Conservation (phyloP, 2,329 filamentous ascomycete genomes). For the Pseudocercospora macadamiae region DNA sequence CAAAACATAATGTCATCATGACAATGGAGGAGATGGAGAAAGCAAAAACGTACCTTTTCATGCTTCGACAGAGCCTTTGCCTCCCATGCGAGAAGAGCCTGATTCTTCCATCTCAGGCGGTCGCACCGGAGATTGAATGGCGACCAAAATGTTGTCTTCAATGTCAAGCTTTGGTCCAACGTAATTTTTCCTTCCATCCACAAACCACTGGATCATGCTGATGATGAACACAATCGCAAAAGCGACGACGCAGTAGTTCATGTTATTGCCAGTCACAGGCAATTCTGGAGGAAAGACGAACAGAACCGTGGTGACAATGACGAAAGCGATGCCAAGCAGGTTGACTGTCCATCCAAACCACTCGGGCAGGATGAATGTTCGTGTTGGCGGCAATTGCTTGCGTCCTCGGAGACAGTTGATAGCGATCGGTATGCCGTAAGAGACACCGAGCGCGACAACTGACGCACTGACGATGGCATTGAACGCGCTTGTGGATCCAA, state of each 20-base stretch:
- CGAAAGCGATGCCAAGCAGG: slow-evolving; percentile 63
- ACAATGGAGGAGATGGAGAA: slow-evolving; percentile 6
- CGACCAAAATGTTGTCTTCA: slow-evolving; percentile 35
- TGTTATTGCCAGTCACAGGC: slow-evolving; percentile 66
- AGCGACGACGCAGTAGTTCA: slow-evolving; percentile 66
- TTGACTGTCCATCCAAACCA: slow-evolving; percentile 64
- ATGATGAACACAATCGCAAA: slow-evolving; percentile 62
- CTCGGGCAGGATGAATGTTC: slow-evolving; percentile 60
- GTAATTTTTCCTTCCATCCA: slow-evolving; percentile 65
- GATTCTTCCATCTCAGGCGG: slow-evolving; percentile 15
- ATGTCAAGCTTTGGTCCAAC: slow-evolving; percentile 49
- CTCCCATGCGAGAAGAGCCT: slow-evolving; percentile 13
- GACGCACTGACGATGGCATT: slow-evolving; percentile 50
- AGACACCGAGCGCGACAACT: slow-evolving; percentile 71
- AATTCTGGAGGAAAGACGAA: slow-evolving; percentile 73
- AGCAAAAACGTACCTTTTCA: slow-evolving; percentile 21
- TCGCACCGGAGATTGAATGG: slow-evolving; percentile 25
- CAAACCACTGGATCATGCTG: slow-evolving; percentile 61
- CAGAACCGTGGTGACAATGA: slow-evolving; percentile 71
- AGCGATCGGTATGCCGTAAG: slow-evolving; percentile 73
- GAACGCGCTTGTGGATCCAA: slow-evolving; percentile 42
- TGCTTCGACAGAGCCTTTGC: slow-evolving; percentile 14
- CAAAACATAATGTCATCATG: slow-evolving; percentile 27
- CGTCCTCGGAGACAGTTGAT: slow-evolving; percentile 71
- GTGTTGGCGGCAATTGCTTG: slow-evolving; percentile 60